Conservation (phyloP, 768 basidiomycete genomes). For the Leucogyrophana mollusca region DNA sequence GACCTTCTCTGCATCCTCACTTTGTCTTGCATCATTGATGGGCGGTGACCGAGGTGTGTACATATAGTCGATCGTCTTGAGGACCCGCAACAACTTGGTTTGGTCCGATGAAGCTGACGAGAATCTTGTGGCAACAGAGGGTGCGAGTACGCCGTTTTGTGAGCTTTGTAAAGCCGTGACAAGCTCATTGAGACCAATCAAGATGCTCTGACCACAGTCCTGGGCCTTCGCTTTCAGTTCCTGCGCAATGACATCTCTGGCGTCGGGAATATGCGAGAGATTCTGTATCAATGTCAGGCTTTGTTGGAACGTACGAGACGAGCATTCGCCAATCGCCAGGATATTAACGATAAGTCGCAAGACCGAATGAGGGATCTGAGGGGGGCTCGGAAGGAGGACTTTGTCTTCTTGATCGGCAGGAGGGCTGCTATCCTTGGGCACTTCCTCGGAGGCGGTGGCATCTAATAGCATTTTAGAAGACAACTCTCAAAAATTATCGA, state of each 20-base stretch:
- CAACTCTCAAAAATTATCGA: no score
- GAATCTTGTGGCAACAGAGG: slow-evolving; percentile 82
- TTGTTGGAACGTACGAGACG: slow-evolving; percentile 93
- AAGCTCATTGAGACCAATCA: slow-evolving; percentile 77
- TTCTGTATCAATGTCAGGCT: slow-evolving; percentile 91
- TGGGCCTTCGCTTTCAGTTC: slow-evolving; percentile 87
- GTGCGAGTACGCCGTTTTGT: slow-evolving; percentile 54
- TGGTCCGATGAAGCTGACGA: slow-evolving; percentile 92
- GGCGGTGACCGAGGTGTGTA: slow-evolving; percentile 61
- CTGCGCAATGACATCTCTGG: slow-evolving; percentile 83
- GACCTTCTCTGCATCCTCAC: slow-evolving; percentile 75
- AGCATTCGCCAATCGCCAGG: slow-evolving; percentile 95
- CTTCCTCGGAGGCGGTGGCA: slow-evolving; percentile 15
- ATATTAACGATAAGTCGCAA: slow-evolving; percentile 94
- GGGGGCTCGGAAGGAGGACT: slow-evolving; percentile 66
- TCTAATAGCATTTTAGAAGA: no score
- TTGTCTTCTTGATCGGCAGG: slow-evolving; percentile 30
- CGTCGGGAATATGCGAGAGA: slow-evolving; percentile 84
- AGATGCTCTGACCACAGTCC: slow-evolving; percentile 77
- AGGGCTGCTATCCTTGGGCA: slow-evolving; percentile 20
- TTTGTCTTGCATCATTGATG: slow-evolving; percentile 34
- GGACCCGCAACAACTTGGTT: slow-evolving; percentile 91
- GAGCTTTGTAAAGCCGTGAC: slow-evolving; percentile 57
- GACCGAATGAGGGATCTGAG: slow-evolving; percentile 82
- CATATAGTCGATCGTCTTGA: slow-evolving; percentile 99